Evolutionary conservation across 768 basidiomycete genomes (phyloP), one percentile per base, ranked within the genome.

Genomic region (Daedaleopsis nitida): DNA sequence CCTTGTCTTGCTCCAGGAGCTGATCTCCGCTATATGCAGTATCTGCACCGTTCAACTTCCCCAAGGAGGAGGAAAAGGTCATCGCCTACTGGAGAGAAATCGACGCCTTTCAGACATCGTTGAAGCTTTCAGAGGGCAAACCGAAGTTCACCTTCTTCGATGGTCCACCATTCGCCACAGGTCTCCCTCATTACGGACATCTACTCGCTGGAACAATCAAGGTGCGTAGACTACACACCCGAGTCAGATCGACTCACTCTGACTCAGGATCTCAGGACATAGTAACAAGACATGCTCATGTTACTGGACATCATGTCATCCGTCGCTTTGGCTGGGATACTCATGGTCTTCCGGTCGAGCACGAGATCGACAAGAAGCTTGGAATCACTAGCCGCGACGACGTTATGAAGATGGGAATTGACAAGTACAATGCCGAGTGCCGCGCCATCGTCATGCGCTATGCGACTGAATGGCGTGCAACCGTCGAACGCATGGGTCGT

Each of bases 301-400:
- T 93, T 54, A 94, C 90, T 57, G 96, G 96, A 7, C 88, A 86
- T 75, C 91, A 98, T 71, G 96, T 98, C 67, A 84, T 88, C 58
- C 88, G 96, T 60, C 86, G 96, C 55, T 98, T 98, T 73, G 96
- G 96, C 56, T 98, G 96, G 96, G 96, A 98, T 76, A 98, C 96
- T 5, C 96, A 99, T 77, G 96, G 96, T 54, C 86, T 99, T 27
- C 97, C 96, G 38, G 95, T 99, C 71, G 97, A 99, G 75, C 96
- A 98, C 78, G 94, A 97, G 80, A 99, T 99, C 78, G 97, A 99
- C 83, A 98, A 98, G 80, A 89, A 85, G 69, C 82, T 98, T 49
- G 86, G 86, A 43, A 97, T 98, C 79, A 95, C 89, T 35, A 87
- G 94, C 24, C 92, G 91, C 72, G 92, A 86, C 49, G 97, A 99